These are phyloP conservation scores for Wickerhamiella spandovensis DNA, from an alignment of 805 yeast species.

Conservation along the genomic window DNA sequence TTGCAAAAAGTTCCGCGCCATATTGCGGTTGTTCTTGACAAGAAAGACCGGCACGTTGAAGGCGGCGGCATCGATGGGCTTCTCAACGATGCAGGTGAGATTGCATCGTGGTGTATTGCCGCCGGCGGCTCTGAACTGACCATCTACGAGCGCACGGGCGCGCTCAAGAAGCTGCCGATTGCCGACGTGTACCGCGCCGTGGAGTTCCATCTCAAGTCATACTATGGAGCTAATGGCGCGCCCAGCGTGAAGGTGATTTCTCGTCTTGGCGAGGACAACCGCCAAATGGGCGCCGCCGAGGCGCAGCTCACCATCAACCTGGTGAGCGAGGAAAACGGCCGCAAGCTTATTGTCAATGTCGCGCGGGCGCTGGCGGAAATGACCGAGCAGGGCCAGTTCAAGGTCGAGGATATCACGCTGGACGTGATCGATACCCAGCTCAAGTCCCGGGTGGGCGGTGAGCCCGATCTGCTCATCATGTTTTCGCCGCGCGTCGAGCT, in stretches of 20 bases:
- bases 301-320: slow-evolving; percentile 44
- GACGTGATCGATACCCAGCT: slow-evolving; percentile 46
- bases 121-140: slow-evolving; percentile 66
- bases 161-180: slow-evolving; percentile 32
- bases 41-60: slow-evolving; percentile 65
- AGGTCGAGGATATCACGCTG: slow-evolving; percentile 54
- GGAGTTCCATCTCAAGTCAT: slow-evolving; percentile 44
- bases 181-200: slow-evolving; percentile 40
- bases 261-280: slow-evolving; percentile 36
- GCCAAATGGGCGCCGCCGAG: background rate
- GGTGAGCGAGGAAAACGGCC: slow-evolving; percentile 69
- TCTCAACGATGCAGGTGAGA: slow-evolving; percentile 60
- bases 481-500: slow-evolving; percentile 82
- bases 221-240: slow-evolving; percentile 49
- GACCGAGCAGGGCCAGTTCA: slow-evolving; percentile 46
- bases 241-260: slow-evolving; percentile 30
- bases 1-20: slow-evolving; percentile 66
- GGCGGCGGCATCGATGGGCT: slow-evolving; percentile 83
- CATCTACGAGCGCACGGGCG: slow-evolving; percentile 70
- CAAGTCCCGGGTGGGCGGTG: slow-evolving; percentile 65
- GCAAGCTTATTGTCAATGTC: slow-evolving; percentile 77
- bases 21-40: slow-evolving; percentile 60
- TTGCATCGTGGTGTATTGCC: slow-evolving; percentile 78
- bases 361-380: slow-evolving; percentile 76
- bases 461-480: slow-evolving; percentile 76